Evolutionary conservation across 2,329 filamentous ascomycete species (phyloP), one percentile per base, ranked within the genome.

Genomic region (Colletotrichum scovillei): DNA sequence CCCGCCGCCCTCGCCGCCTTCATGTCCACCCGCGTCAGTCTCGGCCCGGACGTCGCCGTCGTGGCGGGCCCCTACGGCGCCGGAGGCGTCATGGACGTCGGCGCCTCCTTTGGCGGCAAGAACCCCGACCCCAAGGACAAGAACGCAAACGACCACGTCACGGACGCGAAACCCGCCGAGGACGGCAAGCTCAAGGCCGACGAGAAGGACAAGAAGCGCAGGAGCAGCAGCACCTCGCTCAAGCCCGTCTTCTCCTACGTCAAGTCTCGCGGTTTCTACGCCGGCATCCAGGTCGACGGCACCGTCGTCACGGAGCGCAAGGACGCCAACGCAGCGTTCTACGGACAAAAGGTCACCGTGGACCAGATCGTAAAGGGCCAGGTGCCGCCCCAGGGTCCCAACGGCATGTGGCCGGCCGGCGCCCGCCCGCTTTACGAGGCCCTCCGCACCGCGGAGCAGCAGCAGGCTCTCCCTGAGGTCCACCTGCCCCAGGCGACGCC

Each of bases 251-350:
- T 88, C 69, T 86, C 85, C 2, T 98, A 98, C 81, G 90, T 98
- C 83, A 98, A 97, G 84, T 95, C 93, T 60, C 90, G 95, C 65
- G 95, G 95, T 5, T 91, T 98, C 77, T 98, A 97, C 79, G 95
- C 94, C 1, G 95, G 95, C 35, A 89, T 97, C 1, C 93, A 95
- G 78, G 88, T 97, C 42, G 95, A 98, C 78, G 95, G 95, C 30
- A 97, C 95, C 0, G 90, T 97, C 12, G 88, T 98, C 62, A 93
- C 96, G 30, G 94, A 97, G 82, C 90, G 95, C 63, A 92, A 90
- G n/a, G 94, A 96, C 71, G 95, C 96, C 79, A 98, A 98, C 78
- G 92, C 94, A 65, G 89, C 90, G 6, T 98, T 98, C 79, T 98
- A 97, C 81, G 92, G 93, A 26, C 87, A 93, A n/a, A 76, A 79